phyloP scores from a whole-genome alignment of 306 rosid species.

The Trifolium pratense region DNA sequence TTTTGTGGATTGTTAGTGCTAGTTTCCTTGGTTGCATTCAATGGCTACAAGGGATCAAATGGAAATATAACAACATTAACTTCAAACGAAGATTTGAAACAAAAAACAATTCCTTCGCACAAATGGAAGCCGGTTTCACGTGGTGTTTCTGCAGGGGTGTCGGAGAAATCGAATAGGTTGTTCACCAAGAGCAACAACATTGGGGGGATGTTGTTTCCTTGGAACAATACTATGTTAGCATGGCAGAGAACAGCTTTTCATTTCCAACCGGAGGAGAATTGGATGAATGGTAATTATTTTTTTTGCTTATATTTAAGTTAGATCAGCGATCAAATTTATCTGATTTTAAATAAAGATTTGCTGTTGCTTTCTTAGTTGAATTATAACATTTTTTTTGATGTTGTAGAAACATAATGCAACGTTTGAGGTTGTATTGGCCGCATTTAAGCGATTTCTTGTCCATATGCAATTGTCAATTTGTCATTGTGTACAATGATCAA shows the following conservation, averaged over 20 bases:
- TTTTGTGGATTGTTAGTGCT: slow-evolving; percentile 53
- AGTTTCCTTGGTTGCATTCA: slow-evolving; percentile 45
- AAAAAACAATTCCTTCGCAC: neutral
- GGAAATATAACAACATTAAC: neutral
- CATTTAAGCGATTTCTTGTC: too few species aligned
- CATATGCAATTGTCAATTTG: too few species aligned
- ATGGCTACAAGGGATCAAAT: slow-evolving; percentile 7
- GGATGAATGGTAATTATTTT: slow-evolving; percentile 82
- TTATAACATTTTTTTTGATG: too few species aligned
- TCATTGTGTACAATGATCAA: too few species aligned
- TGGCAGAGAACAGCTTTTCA: slow-evolving; percentile 97
- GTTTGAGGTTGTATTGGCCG: too few species aligned
- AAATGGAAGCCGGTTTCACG: slow-evolving; percentile 49
- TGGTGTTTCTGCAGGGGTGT: slow-evolving; percentile 69
- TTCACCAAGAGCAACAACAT: too few species aligned
- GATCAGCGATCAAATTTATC: too few species aligned
- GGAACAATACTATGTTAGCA: slow-evolving; percentile 82
- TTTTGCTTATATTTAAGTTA: too few species aligned
- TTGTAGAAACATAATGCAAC: too few species aligned
- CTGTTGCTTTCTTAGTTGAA: too few species aligned
- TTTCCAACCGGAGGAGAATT: slow-evolving; percentile 92
- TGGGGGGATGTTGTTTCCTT: slow-evolving; percentile 48
- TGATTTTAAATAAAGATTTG: too few species aligned
- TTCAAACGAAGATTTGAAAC: neutral
- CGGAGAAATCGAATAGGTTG: slow-evolving; percentile 63